Evolutionary conservation across 257 asterid genomes (phyloP).

Genomic region (Pogostemon cablin): DNA sequence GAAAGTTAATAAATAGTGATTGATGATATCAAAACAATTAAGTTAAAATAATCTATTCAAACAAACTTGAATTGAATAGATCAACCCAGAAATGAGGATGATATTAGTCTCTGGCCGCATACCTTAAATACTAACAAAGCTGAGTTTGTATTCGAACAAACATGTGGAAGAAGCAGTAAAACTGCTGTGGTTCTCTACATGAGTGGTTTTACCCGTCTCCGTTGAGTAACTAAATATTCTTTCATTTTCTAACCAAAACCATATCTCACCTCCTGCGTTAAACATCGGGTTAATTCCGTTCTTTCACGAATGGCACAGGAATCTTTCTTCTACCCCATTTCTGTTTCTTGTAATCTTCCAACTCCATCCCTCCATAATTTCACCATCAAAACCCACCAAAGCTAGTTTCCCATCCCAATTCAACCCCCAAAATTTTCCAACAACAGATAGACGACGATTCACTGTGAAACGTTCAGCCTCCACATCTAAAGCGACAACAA

Average conservation of each 20-base stretch:
- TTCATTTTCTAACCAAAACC: constrained; percentile 33
- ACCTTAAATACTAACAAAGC: too few species aligned
- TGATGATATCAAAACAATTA: too few species aligned
- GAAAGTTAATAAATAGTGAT: too few species aligned
- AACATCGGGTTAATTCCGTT: constrained; percentile 3
- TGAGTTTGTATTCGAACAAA: too few species aligned
- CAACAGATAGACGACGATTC: not conserved
- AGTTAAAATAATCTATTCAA: too few species aligned
- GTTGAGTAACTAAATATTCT: constrained; percentile 6
- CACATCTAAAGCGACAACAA: constrained; percentile 37
- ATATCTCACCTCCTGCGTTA: constrained; percentile 19
- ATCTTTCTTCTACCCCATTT: constrained; percentile 33
- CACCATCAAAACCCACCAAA: constrained; percentile 7
- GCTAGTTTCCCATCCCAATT: constrained; percentile 42
- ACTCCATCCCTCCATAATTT: constrained; percentile 31
- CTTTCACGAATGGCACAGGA: constrained; percentile 30
- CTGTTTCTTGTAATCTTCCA: constrained; percentile 36
- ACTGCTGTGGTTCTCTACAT: too few species aligned
- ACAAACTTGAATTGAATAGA: too few species aligned
- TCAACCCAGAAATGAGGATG: too few species aligned
- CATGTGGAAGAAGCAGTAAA: too few species aligned
- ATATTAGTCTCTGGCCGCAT: too few species aligned
- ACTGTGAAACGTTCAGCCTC: constrained; percentile 30
- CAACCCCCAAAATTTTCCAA: not conserved
- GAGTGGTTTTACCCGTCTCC: not conserved